Percentiles rank a stretch among this genome's conserved stretches.
Evolutionary conservation across 257 asterid genomes (phyloP).

Genomic region (Vinca minor): DNA sequence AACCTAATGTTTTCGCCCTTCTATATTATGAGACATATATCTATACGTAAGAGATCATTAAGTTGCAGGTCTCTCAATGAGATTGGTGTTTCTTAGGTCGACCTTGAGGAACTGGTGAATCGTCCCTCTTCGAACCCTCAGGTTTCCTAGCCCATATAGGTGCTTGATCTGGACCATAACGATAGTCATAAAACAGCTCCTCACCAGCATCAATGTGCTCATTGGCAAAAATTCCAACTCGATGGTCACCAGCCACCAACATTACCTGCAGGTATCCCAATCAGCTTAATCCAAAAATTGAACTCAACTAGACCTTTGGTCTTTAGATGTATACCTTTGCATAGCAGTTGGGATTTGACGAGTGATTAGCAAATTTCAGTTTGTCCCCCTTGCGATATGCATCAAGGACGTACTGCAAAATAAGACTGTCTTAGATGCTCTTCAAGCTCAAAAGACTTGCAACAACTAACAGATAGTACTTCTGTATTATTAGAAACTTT

Average conservation of each 20-base stretch:
- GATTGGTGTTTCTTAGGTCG: slow-evolving; percentile 55
- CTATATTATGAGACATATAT: no score
- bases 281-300: slow-evolving; percentile 34
- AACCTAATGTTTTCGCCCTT: not conserved
- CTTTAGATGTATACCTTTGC: slow-evolving; percentile 73
- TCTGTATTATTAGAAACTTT: slow-evolving; percentile 89
- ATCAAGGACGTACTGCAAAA: slow-evolving; percentile 78
- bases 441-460: slow-evolving; percentile 32
- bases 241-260: slow-evolving; percentile 87
- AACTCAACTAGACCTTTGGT: not conserved
- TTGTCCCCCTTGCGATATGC: slow-evolving; percentile 88
- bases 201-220: slow-evolving; percentile 75
- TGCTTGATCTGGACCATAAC: slow-evolving; percentile 70
- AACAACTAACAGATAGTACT: slow-evolving; percentile 55
- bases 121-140: slow-evolving; percentile 40
- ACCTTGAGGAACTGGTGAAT: slow-evolving; percentile 34
- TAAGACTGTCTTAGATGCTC: slow-evolving; percentile 15
- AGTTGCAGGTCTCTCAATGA: slow-evolving; percentile 26
- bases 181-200: slow-evolving; percentile 82
- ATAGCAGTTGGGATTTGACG: slow-evolving; percentile 89
- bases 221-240: slow-evolving; percentile 85
- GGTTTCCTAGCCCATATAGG: slow-evolving; percentile 95
- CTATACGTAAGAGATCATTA: not conserved
- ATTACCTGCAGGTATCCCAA: slow-evolving; percentile 94
- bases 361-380: slow-evolving; percentile 86